A percentile compares a stretch with the other conserved stretches of the same genome.
phyloP scores from a whole-genome alignment of 1,284 basidiomycete species.

The Wolfiporia cocos region DNA sequence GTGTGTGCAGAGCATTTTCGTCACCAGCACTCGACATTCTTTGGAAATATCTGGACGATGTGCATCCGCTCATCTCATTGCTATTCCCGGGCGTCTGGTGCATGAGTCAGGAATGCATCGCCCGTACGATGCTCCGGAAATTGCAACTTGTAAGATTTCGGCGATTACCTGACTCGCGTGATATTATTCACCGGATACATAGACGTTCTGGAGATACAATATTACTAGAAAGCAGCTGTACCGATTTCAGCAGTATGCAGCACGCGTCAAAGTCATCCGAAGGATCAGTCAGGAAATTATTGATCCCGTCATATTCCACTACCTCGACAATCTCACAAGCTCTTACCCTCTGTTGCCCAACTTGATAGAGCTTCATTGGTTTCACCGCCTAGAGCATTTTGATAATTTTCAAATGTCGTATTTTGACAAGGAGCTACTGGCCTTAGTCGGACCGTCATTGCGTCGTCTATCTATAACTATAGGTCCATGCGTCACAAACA shows the following conservation, averaged over 20 bases:
- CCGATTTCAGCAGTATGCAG: neutral
- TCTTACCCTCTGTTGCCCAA: neutral
- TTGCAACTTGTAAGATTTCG: neutral
- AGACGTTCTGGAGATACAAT: neutral
- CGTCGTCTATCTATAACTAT: neutral
- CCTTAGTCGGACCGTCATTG: neutral
- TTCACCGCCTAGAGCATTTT: no score
- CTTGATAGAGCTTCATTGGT: neutral
- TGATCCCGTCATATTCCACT: neutral
- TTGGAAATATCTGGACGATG: conserved; percentile 65
- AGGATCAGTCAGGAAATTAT: neutral
- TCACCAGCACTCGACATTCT: conserved; percentile 56
- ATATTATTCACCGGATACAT: neutral
- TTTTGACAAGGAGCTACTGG: neutral
- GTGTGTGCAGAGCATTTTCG: conserved; percentile 56
- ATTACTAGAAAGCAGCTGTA: neutral
- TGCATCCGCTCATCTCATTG: conserved; percentile 42
- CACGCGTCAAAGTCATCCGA: neutral
- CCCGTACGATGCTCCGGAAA: neutral
- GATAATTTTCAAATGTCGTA: neutral
- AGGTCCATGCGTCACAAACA: no score
- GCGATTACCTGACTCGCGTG: neutral
- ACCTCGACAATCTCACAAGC: neutral
- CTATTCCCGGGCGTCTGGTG: neutral
- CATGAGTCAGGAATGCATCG: neutral